These are phyloP conservation scores for Plasmodium reichenowi DNA, from an alignment of 169 alveolate genomes.

Conservation along the genomic window DNA sequence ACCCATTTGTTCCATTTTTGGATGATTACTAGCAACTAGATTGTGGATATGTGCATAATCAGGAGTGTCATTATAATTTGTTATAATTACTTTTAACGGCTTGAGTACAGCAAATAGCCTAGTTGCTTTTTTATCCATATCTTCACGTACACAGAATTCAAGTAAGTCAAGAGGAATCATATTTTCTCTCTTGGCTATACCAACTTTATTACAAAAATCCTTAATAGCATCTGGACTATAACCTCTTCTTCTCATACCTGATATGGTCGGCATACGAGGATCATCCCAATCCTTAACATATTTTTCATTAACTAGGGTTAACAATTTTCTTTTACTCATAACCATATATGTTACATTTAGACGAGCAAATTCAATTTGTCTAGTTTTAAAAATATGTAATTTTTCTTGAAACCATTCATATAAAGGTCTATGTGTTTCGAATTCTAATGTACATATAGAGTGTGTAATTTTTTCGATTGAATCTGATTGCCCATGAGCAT, in stretches of 20 bases:
- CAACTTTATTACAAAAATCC: constrained; percentile 93
- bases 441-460: constrained; percentile 99
- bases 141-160: constrained; percentile 93
- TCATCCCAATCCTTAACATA: constrained; percentile 99
- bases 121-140: constrained; percentile 82
- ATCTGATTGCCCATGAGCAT: constrained; percentile 99
- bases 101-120: constrained; percentile 81
- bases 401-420: constrained; percentile 98
- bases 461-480: constrained; percentile 98
- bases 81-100: constrained; percentile 83
- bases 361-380: constrained; percentile 97
- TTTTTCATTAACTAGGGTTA: constrained; percentile 92
- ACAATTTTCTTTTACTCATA: constrained; percentile 95
- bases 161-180: constrained; percentile 93
- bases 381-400: constrained; percentile 87
- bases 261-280: constrained; percentile 98
- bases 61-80: constrained; percentile 33
- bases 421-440: constrained; percentile 98
- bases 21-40: constrained; percentile 54
- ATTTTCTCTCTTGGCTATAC: constrained; percentile 97
- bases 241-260: constrained; percentile 98
- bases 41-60: background rate
- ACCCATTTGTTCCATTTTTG: constrained; percentile 58
- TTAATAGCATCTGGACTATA: constrained; percentile 93
- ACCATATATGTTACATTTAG: constrained; percentile 97